A percentile compares a stretch with the other conserved stretches of the same genome.
phyloP scores from a whole-genome alignment of 495 filamentous ascomycete genomes.

The Lasiosphaeria miniovina region DNA sequence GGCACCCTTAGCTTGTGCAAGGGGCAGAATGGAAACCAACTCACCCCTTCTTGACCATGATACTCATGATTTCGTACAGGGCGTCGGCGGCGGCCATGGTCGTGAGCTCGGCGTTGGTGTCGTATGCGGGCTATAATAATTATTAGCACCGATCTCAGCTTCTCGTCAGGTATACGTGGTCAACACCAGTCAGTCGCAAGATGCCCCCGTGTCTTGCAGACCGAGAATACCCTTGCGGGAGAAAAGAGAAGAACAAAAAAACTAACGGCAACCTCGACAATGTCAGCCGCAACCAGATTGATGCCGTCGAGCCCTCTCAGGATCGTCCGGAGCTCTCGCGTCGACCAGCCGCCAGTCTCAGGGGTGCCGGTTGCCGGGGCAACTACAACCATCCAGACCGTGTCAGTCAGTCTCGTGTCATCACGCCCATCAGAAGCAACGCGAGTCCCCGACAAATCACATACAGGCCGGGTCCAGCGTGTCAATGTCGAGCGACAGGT shows the following conservation, averaged over 20 bases:
- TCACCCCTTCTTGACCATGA: conserved; percentile 66
- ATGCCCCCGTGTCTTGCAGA: no score
- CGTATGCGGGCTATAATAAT: conserved; percentile 67
- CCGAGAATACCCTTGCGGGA: no score
- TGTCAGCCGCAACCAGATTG: conserved; percentile 72
- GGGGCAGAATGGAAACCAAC: conserved; percentile 1
- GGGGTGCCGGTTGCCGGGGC: conserved; percentile 75
- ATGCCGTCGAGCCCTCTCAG: conserved; percentile 66
- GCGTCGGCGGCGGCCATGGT: conserved; percentile 80
- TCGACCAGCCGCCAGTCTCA: conserved; percentile 76
- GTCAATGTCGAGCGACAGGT: conserved; percentile 75
- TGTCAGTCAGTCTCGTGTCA: neutral
- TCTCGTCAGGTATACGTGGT: neutral
- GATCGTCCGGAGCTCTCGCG: conserved; percentile 68
- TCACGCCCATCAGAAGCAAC: neutral
- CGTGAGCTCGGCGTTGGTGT: conserved; percentile 82
- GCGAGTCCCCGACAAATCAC: neutral
- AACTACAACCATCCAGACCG: conserved; percentile 28
- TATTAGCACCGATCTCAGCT: conserved; percentile 2
- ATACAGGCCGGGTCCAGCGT: conserved; percentile 62
- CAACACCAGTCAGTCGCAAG: neutral
- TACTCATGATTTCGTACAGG: conserved; percentile 81
- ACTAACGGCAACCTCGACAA: conserved; percentile 72
- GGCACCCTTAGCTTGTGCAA: no score
- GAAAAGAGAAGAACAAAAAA: neutral